Conservation (phyloP, 192 early-diverging fungal genomes). For the Dimargaris xerosporica region DNA sequence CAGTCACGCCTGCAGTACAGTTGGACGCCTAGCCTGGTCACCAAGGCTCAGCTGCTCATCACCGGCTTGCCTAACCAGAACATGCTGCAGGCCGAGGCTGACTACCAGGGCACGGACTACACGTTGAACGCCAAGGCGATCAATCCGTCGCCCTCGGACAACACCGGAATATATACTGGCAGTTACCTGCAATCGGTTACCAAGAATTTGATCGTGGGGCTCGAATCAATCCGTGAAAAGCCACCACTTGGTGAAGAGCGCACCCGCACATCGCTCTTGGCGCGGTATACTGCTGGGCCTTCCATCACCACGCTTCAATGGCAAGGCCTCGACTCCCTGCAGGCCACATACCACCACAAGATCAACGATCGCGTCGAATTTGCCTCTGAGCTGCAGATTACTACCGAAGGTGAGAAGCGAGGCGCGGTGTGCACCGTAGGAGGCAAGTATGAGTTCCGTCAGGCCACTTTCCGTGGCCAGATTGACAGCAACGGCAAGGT, state of each 20-base stretch:
- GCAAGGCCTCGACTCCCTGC: conserved; percentile 48
- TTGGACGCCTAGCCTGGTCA: conserved; percentile 51
- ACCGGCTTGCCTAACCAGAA: conserved; percentile 62
- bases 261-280: conserved; percentile 50
- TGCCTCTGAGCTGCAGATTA: conserved; percentile 76
- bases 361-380: conserved; percentile 90
- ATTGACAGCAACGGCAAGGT: conserved; percentile 83
- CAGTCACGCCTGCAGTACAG: conserved; percentile 68
- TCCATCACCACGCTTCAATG: conserved; percentile 52
- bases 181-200: conserved; percentile 87
- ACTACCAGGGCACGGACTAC: conserved; percentile 79
- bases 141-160: conserved; percentile 83
- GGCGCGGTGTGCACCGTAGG: conserved; percentile 90
- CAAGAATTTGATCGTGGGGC: conserved; percentile 62
- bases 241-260: conserved; percentile 72
- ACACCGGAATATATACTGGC: conserved; percentile 77
- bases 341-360: conserved; percentile 77
- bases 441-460: conserved; percentile 92
- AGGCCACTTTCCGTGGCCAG: conserved; percentile 80
- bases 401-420: conserved; percentile 45
- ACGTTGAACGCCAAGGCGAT: conserved; percentile 83
- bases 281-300: conserved; percentile 50
- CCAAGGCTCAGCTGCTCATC: conserved; percentile 49
- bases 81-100: conserved; percentile 85
- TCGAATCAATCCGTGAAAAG: conserved; percentile 70